Evolutionary conservation across 176 grass and related monocot genomes (phyloP).

Genomic region (Tillandsia fasciculata): DNA sequence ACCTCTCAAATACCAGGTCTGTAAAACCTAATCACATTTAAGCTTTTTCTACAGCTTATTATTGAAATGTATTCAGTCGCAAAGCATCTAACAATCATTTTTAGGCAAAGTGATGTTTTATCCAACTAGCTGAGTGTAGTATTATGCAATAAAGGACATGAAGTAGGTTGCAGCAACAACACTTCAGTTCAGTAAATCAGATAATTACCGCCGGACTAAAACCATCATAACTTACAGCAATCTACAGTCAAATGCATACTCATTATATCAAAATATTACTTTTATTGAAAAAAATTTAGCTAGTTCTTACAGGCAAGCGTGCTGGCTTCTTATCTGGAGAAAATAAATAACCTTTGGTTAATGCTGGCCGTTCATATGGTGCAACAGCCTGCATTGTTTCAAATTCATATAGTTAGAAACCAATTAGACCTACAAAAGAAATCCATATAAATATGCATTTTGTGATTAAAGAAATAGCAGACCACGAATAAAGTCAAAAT

Average conservation of each 20-base stretch:
- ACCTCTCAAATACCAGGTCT: background rate
- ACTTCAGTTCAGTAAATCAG: background rate
- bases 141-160: background rate
- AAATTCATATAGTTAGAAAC: slow-evolving; percentile 17
- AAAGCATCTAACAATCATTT: background rate
- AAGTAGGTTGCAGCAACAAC: background rate
- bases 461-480: background rate
- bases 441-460: background rate
- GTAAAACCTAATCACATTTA: background rate
- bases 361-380: slow-evolving; percentile 79
- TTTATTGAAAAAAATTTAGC: background rate
- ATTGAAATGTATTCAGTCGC: background rate
- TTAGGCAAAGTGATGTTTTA: background rate
- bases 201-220: slow-evolving; percentile 2
- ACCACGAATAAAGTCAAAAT: background rate
- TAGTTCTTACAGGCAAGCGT: slow-evolving; percentile 64
- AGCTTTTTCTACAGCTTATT: background rate
- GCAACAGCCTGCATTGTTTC: slow-evolving; percentile 40
- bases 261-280: background rate
- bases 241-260: background rate
- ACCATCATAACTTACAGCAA: background rate
- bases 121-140: background rate
- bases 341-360: slow-evolving; percentile 93
- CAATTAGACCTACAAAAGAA: background rate
- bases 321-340: slow-evolving; percentile 88